Base-by-base conservation (phyloP, 352 stramenopile species). In the Phytophthora vignae region DNA sequence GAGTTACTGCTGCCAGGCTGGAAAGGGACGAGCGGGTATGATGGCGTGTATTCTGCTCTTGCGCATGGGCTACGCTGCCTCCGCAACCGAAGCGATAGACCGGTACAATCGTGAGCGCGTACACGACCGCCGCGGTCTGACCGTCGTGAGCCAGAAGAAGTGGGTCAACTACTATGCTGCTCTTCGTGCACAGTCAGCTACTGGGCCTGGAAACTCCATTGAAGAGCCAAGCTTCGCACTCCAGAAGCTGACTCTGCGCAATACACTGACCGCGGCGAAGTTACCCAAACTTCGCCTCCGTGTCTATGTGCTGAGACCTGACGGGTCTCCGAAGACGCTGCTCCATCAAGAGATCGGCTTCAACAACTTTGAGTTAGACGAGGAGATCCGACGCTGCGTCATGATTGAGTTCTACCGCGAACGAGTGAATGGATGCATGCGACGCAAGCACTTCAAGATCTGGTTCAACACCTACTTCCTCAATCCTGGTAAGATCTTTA, bases 21-120 rank as follows among this genome's bases (percentile, higher is more conserved):
- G 87, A 36, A 94, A 94, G 60, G 87, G 87, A 22, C 71, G 87
- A 54, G 87, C 84, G 21, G 87, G 87, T 1, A 94, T 94, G 87
- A 94, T 94, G 87, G 79, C 83, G 15, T 94, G 87, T 57, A 88
- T 90, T 68, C 67, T 94, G n/a, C 67, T 94, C 12, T 40, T 92
- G 5, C 83, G 83, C 31, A 92, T 94, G 87, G 64, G 78, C 10
- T 92, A 79, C 44, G 72, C 67, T 0, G 56, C 73, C 22, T 81
- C 83, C 1, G 84, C 86, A 0, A 66, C 44, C 2, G 74, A 78
- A 1, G 86, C 86, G 1, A 91, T 93, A 50, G 81, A 90, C 54
- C 78, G 69, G 14, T 93, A 93, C 74, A 93, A 93, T 55, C 79
- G 80, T 36, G 74, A 87, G 44, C 83, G 86, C 54, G 84, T 93